Evolutionary conservation across 2,329 filamentous ascomycete genomes (phyloP).

Genomic region (Aspergillus felis): DNA sequence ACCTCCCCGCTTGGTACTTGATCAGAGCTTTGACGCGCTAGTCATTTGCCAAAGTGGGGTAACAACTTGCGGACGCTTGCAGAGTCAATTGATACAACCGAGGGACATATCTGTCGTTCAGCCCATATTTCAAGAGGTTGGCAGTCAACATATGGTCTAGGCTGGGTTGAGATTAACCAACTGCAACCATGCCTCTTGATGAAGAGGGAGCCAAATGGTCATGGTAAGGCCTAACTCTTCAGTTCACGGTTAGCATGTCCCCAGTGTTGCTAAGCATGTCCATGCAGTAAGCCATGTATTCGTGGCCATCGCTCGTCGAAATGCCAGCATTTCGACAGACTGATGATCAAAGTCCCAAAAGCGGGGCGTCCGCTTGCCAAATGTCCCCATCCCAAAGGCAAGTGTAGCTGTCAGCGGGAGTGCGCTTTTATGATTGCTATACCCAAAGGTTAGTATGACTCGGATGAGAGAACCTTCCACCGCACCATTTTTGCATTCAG

Average conservation of each 20-base stretch:
- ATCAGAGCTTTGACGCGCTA: background rate
- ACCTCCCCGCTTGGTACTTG: background rate
- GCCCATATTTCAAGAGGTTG: background rate
- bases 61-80: background rate
- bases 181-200: conserved; percentile 39
- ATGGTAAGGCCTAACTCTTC: conserved; percentile 30
- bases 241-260: background rate
- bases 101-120: background rate
- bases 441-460: conserved; percentile 34
- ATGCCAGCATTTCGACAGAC: conserved; percentile 46
- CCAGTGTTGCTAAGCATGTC: background rate
- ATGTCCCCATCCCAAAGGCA: conserved; percentile 44
- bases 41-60: background rate
- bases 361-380: conserved; percentile 46
- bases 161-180: background rate
- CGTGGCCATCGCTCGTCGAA: conserved; percentile 48
- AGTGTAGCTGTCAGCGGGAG: conserved; percentile 40
- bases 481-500: background rate
- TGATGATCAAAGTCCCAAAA: conserved; percentile 49
- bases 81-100: background rate
- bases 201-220: conserved; percentile 45
- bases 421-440: conserved; percentile 45
- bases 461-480: background rate
- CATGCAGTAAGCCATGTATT: conserved; percentile 44
- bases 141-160: background rate